These are phyloP conservation scores for Thielaviopsis musarum DNA, from an alignment of 2,329 filamentous ascomycete species.

Conservation along the genomic window DNA sequence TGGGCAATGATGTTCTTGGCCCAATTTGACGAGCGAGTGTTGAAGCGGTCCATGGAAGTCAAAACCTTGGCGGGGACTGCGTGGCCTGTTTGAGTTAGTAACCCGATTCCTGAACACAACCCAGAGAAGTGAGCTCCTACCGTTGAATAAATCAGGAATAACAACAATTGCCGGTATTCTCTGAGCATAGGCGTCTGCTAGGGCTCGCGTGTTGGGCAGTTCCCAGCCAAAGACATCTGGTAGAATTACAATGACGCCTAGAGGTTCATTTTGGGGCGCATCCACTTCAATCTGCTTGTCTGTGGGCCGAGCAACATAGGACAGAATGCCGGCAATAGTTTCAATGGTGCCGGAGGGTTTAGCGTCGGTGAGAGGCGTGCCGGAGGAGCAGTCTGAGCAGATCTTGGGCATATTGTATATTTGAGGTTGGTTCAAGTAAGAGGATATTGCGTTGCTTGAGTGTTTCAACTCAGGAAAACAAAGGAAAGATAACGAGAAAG, in stretches of 20 bases:
- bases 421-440: background rate
- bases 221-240: constrained; percentile 37
- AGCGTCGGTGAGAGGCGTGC: constrained; percentile 13
- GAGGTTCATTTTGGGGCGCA: constrained; percentile 14
- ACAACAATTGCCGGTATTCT: constrained; percentile 30
- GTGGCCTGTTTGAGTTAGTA: constrained; percentile 13
- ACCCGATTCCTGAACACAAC: background rate
- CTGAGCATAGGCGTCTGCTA: constrained; percentile 34
- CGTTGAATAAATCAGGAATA: constrained; percentile 34
- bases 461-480: no score
- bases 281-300: constrained; percentile 6
- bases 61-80: constrained; percentile 17
- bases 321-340: constrained; percentile 15
- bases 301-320: constrained; percentile 16
- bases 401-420: constrained; percentile 8
- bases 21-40: background rate
- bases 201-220: constrained; percentile 31
- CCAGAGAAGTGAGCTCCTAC: constrained; percentile 12
- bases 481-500: no score
- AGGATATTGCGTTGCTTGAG: background rate
- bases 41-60: constrained; percentile 14
- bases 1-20: background rate
- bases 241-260: constrained; percentile 33
- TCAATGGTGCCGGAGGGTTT: constrained; percentile 14
- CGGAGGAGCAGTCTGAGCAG: constrained; percentile 14